Base-by-base conservation (phyloP, 1,284 basidiomycete genomes). In the Coniferiporia sulphurascens region DNA sequence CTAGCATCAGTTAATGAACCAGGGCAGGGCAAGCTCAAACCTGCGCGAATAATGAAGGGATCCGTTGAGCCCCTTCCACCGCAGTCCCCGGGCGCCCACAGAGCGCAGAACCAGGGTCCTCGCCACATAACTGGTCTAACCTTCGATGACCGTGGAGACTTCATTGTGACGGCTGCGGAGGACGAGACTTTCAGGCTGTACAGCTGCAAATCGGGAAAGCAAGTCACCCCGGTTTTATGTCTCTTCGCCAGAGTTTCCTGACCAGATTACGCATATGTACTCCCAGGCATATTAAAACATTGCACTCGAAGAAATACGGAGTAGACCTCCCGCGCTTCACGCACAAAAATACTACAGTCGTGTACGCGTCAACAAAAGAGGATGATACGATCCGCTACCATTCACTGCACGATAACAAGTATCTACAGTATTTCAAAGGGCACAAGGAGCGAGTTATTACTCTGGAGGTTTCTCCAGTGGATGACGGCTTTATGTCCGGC, bases 251-350 rank as follows among this genome's bases (percentile, higher is more conserved):
- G 7, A 12, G 43, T 10, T 17, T 45, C 69, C 66, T 69, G 66
- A 68, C 65, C 58, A 58, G 55, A 41, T 27, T 27, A 15, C 9
- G 38, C 9, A 4, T 41, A 2, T 41, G 61, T 63, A 62, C 21
- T 56, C 65, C 48, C 65, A 87, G 94, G 69, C 84, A 85, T 61
- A 66, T 84, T 41, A 93, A 93, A 72, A 89, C 86, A 1, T 73
- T 95, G 3, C 86, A 90, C 66, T 98, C 95, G 0, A 93, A 95
- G 72, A 99, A 99, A 73, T 99, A 99, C 72, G 97, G 97, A 1
- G 90, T 94, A 34, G 91, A 95, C 70, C 83, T 97, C 15, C 93
- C 94, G 15, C 85, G 95, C 1, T 98, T 98, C 70, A 98, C 96
- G 0, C 97, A 99, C 75, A 90, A 90, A 67, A 86, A 83, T 61